These are phyloP conservation scores for Vanderwaltozyma tropicalis DNA, from an alignment of 805 yeast genomes.

Conservation along the genomic window DNA sequence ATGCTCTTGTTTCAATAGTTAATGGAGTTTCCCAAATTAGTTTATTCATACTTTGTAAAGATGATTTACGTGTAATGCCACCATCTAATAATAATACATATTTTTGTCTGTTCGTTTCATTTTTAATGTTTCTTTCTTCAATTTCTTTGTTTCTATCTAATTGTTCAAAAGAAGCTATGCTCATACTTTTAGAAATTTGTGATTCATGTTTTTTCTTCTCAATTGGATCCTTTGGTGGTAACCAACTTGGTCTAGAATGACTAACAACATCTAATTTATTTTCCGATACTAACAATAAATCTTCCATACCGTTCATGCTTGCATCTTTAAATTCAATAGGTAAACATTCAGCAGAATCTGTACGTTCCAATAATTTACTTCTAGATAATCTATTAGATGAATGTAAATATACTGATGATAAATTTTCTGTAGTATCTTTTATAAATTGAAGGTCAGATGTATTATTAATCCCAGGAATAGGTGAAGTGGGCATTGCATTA, in stretches of 20 bases:
- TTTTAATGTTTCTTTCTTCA: conserved; percentile 18
- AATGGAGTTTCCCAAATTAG: conserved; percentile 23
- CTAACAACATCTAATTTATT: conserved; percentile 47
- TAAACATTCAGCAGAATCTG: conserved; percentile 26
- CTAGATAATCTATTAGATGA: conserved; percentile 30
- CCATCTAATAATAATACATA: conserved; percentile 21
- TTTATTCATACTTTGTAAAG: conserved; percentile 18
- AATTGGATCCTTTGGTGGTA: conserved; percentile 49
- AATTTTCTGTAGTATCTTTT: conserved; percentile 30
- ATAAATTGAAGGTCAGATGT: conserved; percentile 25
- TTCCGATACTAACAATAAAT: conserved; percentile 46
- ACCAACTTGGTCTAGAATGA: conserved; percentile 58
- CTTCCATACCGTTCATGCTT: conserved; percentile 41
- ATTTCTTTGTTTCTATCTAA: conserved; percentile 23
- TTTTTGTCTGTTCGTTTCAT: conserved; percentile 25
- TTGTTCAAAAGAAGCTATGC: conserved; percentile 23
- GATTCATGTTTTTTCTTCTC: conserved; percentile 47
- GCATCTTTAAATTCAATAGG: conserved; percentile 32
- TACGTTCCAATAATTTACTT: conserved; percentile 30
- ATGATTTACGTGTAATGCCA: conserved; percentile 27
- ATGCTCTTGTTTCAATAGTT: conserved; percentile 9
- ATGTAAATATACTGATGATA: conserved; percentile 34
- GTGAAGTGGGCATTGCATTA: conserved; percentile 34
- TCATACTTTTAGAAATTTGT: conserved; percentile 34
- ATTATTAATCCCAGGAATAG: conserved; percentile 35